Evolutionary conservation across 441 rosid species (phyloP), one percentile per base, ranked within the genome.

Genomic region (Adansonia rubrostipa): DNA sequence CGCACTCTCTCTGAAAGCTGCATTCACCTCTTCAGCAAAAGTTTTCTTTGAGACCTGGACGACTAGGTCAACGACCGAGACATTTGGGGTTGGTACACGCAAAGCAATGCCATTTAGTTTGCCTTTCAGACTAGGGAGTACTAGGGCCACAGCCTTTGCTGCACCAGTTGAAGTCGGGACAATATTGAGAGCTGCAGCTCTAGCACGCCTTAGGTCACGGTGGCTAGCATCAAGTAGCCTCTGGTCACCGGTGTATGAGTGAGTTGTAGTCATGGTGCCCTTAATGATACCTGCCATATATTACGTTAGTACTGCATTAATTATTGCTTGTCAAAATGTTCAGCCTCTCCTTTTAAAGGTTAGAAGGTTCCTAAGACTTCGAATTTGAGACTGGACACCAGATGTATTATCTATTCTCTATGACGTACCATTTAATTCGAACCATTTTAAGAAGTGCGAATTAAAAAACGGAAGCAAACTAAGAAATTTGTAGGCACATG

Each of bases 261-360:
- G 98, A 81, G 99, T 95, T 10, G 97, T 95, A 19, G 97, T 95
- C 97, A 92, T 88, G 80, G 99, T 95, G 50, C 98, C 99, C 94
- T 95, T 92, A 77, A 93, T 92, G 85, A 95, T 95, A 22, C 98
- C 97, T 95, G 85, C 28, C 80, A 51, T 7, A 74, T 56, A 47
- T 47, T 68, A 11, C 36, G 15, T 68, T 61, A 22, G 65, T 69
- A 6, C 56, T 2, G 7, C 44, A 36, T 36, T 61, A 24, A 24
- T 50, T 50, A 70, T 24, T 42, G 14, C 76, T n/a, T 17, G 28
- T 36, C 42, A 33, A n/a, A 33, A 57, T 9, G 24, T 17, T 67
- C 72, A 9, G 33, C 51, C 50, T 67, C 33, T n/a, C 10, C 11
- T 10, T 28, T 28, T 28, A 13, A 63, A 7, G 1, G 42, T 24